Evolutionary conservation across 768 basidiomycete species (phyloP).

Genomic region (Russula griseocarnosa): DNA sequence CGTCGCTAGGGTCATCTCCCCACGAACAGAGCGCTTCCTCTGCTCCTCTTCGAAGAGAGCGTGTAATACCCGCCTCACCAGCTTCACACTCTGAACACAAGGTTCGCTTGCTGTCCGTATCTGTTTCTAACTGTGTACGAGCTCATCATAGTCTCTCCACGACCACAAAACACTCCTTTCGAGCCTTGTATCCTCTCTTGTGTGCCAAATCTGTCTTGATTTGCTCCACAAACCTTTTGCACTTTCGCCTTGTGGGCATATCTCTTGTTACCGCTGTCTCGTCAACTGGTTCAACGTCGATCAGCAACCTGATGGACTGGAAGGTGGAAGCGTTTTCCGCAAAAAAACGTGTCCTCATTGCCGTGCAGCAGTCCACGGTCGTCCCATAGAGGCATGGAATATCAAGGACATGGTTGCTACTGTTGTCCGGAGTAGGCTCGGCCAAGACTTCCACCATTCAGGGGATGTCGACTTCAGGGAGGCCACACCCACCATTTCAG

Average conservation of each 20-base stretch:
- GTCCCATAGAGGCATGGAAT: slow-evolving; percentile 48
- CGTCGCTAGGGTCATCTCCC: neutral
- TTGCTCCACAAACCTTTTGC: slow-evolving; percentile 69
- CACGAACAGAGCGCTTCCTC: neutral
- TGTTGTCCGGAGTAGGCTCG: slow-evolving; percentile 52
- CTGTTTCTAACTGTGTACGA: neutral
- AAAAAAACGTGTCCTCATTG: slow-evolving; percentile 47
- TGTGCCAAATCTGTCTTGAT: slow-evolving; percentile 78
- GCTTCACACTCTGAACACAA: neutral
- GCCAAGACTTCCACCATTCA: slow-evolving; percentile 28
- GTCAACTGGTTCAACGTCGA: slow-evolving; percentile 67
- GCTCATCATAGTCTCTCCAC: slow-evolving; percentile 21
- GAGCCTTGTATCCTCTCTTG: slow-evolving; percentile 58
- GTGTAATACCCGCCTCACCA: neutral
- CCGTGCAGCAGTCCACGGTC: slow-evolving; percentile 41
- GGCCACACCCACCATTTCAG: slow-evolving; percentile 30
- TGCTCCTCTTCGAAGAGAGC: neutral
- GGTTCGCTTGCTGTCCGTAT: slow-evolving; percentile 12
- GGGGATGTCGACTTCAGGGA: slow-evolving; percentile 28
- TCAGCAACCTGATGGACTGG: slow-evolving; percentile 10
- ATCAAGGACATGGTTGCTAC: slow-evolving; percentile 46
- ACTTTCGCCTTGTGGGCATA: slow-evolving; percentile 71
- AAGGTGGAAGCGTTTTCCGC: slow-evolving; percentile 26
- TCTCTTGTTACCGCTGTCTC: slow-evolving; percentile 67
- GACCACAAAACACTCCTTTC: slow-evolving; percentile 51